Percentiles rank a stretch among this genome's conserved stretches.
Evolutionary conservation across 352 stramenopile genomes (phyloP).

Genomic region (Globisporangium mamillatum): DNA sequence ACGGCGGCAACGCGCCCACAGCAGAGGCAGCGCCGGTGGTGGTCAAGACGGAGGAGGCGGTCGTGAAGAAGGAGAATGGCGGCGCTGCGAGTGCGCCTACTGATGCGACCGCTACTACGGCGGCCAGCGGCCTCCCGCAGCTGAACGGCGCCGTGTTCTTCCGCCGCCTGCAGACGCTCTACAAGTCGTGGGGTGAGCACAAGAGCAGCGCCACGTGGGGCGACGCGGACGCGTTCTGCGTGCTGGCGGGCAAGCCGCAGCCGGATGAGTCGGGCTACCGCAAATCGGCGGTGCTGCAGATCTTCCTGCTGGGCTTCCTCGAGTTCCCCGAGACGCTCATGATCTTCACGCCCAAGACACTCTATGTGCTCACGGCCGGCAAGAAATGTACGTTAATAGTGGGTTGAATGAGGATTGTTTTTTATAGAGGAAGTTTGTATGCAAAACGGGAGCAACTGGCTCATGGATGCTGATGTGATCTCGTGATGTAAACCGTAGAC

Average conservation of each 20-base stretch:
- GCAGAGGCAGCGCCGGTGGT: slow-evolving; percentile 7
- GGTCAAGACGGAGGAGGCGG: slow-evolving; percentile 34
- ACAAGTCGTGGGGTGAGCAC: slow-evolving; percentile 62
- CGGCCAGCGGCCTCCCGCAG: slow-evolving; percentile 26
- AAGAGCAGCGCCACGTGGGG: slow-evolving; percentile 52
- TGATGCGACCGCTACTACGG: neutral
- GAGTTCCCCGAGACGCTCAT: slow-evolving; percentile 93
- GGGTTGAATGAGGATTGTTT: slow-evolving; percentile 1
- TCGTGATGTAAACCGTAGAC: slow-evolving; percentile 27
- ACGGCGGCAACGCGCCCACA: neutral
- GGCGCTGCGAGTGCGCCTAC: neutral
- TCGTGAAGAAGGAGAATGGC: slow-evolving; percentile 32
- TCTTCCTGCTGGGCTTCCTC: slow-evolving; percentile 89
- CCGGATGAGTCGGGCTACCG: slow-evolving; percentile 86
- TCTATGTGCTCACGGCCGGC: slow-evolving; percentile 84
- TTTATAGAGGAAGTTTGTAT: neutral
- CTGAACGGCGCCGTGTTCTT: slow-evolving; percentile 77
- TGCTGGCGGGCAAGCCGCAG: slow-evolving; percentile 78
- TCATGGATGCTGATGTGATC: neutral
- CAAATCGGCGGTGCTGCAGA: slow-evolving; percentile 88
- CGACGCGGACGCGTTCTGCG: slow-evolving; percentile 71
- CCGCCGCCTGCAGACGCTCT: slow-evolving; percentile 73
- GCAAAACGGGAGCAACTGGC: neutral
- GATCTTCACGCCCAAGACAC: slow-evolving; percentile 81
- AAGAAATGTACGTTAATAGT: slow-evolving; percentile 73